Evolutionary conservation across 305 asterid species (phyloP).

Genomic region (Fraxinus ornus): DNA sequence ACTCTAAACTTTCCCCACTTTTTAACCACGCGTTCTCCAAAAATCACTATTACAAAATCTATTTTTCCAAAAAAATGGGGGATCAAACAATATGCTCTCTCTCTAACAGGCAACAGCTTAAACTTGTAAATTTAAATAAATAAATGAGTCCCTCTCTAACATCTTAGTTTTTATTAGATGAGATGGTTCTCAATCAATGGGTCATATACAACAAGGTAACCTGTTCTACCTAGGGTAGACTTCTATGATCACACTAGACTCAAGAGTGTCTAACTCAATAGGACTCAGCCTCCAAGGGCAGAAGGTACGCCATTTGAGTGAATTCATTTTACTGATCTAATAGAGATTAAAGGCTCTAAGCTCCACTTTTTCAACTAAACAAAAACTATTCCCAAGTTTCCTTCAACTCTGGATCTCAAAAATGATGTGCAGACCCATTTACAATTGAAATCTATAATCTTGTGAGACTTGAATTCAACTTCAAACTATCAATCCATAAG

Average conservation of each 20-base stretch:
- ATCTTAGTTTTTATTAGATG: not conserved
- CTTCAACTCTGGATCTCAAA: not conserved
- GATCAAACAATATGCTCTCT: not conserved
- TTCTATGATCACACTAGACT: not conserved
- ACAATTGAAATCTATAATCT: too few species aligned
- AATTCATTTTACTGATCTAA: not conserved
- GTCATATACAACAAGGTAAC: not conserved
- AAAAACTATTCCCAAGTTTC: not conserved
- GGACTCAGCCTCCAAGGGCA: not conserved
- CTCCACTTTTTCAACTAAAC: not conserved
- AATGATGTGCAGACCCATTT: not conserved
- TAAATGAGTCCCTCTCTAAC: not conserved
- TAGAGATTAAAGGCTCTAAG: not conserved
- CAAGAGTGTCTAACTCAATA: not conserved
- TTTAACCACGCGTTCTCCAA: not conserved
- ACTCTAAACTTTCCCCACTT: not conserved
- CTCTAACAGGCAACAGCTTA: not conserved
- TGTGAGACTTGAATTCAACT: too few species aligned
- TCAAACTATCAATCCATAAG: not conserved
- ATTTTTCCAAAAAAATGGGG: not conserved
- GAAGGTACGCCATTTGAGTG: not conserved
- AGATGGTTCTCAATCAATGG: not conserved
- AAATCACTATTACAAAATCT: too few species aligned
- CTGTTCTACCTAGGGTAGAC: not conserved
- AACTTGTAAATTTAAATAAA: not conserved